phyloP scores from a whole-genome alignment of 75 land plant genomes.

The Cryptomeria japonica region DNA sequence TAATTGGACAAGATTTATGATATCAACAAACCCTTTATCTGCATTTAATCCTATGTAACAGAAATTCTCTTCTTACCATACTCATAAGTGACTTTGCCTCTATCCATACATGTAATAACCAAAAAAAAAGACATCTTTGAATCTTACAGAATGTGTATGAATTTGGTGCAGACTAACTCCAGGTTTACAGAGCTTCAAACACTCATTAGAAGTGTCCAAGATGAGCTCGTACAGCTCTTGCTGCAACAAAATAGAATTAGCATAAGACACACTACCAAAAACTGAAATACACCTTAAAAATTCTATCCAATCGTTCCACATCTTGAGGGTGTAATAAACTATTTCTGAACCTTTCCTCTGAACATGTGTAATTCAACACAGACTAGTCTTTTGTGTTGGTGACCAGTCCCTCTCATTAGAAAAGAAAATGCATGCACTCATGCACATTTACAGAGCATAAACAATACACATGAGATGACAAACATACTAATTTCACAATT shows the following conservation, averaged over 20 bases:
- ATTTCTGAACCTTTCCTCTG: background rate
- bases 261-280: background rate
- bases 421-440: background rate
- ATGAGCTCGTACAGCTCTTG: slow-evolving; percentile 73
- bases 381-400: background rate
- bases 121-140: slow-evolving; percentile 8
- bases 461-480: background rate
- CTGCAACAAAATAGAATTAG: slow-evolving; percentile 34
- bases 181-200: slow-evolving; percentile 85
- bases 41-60: background rate
- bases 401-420: background rate
- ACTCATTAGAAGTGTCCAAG: slow-evolving; percentile 80
- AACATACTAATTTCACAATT: background rate
- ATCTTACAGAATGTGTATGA: slow-evolving; percentile 76
- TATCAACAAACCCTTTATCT: background rate
- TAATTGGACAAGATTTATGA: background rate
- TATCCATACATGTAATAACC: background rate
- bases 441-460: background rate
- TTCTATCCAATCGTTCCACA: background rate
- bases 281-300: background rate
- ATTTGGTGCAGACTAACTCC: slow-evolving; percentile 73
- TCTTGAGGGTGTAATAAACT: background rate
- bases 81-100: background rate
- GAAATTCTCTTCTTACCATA: background rate
- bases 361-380: background rate